phyloP scores from a whole-genome alignment of 1,284 basidiomycete genomes.

The Coniophora puteana region DNA sequence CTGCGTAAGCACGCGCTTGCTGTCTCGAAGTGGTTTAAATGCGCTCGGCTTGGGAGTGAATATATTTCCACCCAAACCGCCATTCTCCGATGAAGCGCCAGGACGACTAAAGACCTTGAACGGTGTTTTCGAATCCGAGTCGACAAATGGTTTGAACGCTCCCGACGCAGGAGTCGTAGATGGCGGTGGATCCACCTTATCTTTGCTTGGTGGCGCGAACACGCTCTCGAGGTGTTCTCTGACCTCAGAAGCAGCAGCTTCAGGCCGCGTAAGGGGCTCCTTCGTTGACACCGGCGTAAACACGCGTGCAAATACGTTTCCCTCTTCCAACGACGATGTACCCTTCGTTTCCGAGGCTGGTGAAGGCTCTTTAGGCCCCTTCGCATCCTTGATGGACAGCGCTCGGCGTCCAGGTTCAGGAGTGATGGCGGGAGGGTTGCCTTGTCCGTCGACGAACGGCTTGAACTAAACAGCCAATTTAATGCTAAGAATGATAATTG shows the following conservation, averaged over 20 bases:
- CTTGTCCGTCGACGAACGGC: slow-evolving; percentile 43
- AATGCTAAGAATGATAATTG: background rate
- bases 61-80: slow-evolving; percentile 18
- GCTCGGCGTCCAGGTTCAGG: slow-evolving; percentile 31
- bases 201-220: slow-evolving; percentile 31
- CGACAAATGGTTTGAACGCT: slow-evolving; percentile 49
- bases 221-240: no score
- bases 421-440: slow-evolving; percentile 19
- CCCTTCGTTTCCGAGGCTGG: slow-evolving; percentile 5
- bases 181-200: slow-evolving; percentile 14
- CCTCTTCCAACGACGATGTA: slow-evolving; percentile 13
- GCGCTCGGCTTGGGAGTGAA: slow-evolving; percentile 44
- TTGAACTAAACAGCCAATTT: slow-evolving; percentile 34
- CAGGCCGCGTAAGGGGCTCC: slow-evolving; percentile 25
- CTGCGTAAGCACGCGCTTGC: background rate
- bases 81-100: slow-evolving; percentile 35
- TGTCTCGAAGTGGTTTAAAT: slow-evolving; percentile 6
- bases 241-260: slow-evolving; percentile 43
- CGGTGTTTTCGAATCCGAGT: slow-evolving; percentile 49
- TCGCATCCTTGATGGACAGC: slow-evolving; percentile 33
- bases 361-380: slow-evolving; percentile 5
- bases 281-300: slow-evolving; percentile 54
- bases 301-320: slow-evolving; percentile 53
- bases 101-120: slow-evolving; percentile 74
- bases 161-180: slow-evolving; percentile 18